Conservation (phyloP, 2,329 filamentous ascomycete species). For the Aureobasidium leucospermi region DNA sequence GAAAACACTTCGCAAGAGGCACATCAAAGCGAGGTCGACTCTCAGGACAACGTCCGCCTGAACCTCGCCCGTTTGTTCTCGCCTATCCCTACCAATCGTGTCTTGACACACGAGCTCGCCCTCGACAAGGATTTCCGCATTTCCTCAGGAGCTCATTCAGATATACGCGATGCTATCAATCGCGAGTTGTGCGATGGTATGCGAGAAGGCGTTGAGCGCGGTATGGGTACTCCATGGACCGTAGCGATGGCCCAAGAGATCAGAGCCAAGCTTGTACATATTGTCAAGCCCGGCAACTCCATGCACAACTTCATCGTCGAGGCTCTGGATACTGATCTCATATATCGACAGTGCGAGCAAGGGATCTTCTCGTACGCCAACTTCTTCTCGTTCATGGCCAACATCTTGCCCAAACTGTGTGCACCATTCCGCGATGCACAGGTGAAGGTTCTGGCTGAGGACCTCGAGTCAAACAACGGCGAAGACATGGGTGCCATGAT, state of each 20-base stretch:
- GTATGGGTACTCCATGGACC: constrained; percentile 60
- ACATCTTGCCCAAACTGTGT: constrained; percentile 69
- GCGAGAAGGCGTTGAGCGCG: constrained; percentile 54
- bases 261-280: constrained; percentile 61
- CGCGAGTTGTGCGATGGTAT: constrained; percentile 55
- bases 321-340: constrained; percentile 64
- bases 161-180: constrained; percentile 52
- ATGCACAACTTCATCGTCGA: constrained; percentile 71
- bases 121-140: constrained; percentile 74
- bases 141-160: constrained; percentile 49
- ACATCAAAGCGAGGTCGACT: not conserved
- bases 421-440: constrained; percentile 73
- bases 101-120: constrained; percentile 70
- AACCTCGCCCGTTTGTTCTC: constrained; percentile 42
- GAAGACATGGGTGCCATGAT: constrained; percentile 44
- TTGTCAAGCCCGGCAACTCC: constrained; percentile 62
- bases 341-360: constrained; percentile 59
- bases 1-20: not conserved
- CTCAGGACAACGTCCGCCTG: not conserved
- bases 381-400: constrained; percentile 70
- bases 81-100: constrained; percentile 62
- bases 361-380: constrained; percentile 74
- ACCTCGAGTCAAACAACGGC: constrained; percentile 39
- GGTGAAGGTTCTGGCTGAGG: constrained; percentile 60
- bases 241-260: constrained; percentile 64